These are phyloP conservation scores for Exophiala mesophila DNA, from an alignment of 2,329 filamentous ascomycete genomes.

Conservation along the genomic window DNA sequence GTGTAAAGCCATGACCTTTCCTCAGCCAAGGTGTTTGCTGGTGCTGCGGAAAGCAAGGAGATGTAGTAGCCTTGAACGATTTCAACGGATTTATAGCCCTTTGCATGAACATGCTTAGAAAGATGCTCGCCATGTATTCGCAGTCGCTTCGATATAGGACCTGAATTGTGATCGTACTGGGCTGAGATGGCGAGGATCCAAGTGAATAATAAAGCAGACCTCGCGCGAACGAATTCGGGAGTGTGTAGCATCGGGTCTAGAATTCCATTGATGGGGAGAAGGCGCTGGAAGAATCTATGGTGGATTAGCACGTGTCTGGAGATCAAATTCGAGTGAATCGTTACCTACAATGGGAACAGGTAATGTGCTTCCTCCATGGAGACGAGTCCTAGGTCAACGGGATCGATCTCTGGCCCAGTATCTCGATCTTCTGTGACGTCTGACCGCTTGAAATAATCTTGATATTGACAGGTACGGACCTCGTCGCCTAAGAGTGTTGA, in stretches of 20 bases:
- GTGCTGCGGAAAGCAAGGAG: conserved; percentile 28
- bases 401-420: conserved; percentile 29
- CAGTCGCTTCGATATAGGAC: conserved; percentile 26
- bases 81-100: conserved; percentile 30
- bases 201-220: conserved; percentile 30
- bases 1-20: conserved; percentile 32
- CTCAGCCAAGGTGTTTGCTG: conserved; percentile 27
- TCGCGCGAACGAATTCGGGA: conserved; percentile 26
- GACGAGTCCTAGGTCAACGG: conserved; percentile 29
- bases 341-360: conserved; percentile 29
- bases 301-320: background rate
- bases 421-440: conserved; percentile 20
- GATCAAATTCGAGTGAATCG: too few relatives aligned
- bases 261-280: conserved; percentile 32
- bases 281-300: conserved; percentile 28
- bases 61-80: conserved; percentile 33
- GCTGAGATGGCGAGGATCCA: conserved; percentile 32
- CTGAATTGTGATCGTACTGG: conserved; percentile 28
- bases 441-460: conserved; percentile 27
- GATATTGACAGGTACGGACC: conserved; percentile 11
- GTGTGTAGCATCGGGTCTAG: conserved; percentile 31
- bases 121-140: conserved; percentile 30
- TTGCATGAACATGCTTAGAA: conserved; percentile 29
- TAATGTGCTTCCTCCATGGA: conserved; percentile 29
- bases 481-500: conserved; percentile 18